A percentile compares a stretch with the other conserved stretches of the same genome.
Conservation (phyloP, 1,284 basidiomycete genomes). For the Chondrostereum purpureum region DNA sequence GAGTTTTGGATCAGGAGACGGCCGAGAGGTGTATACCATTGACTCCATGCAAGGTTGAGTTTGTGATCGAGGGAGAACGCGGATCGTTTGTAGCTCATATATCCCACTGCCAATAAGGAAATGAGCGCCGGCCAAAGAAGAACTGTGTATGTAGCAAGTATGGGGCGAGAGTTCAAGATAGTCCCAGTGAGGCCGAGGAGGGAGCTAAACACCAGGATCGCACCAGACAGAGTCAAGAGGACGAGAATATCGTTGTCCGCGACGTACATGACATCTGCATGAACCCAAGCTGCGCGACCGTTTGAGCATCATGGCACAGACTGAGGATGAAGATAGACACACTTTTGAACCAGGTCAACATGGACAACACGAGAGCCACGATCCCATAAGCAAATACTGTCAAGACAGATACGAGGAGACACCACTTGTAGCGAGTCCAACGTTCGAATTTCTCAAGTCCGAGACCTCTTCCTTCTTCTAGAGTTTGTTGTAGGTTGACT, state of each 20-base stretch:
- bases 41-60: slow-evolving; percentile 67
- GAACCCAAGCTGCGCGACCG: slow-evolving; percentile 35
- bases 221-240: slow-evolving; percentile 55
- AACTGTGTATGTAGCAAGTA: slow-evolving; percentile 66
- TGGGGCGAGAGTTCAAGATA: slow-evolving; percentile 67
- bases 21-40: slow-evolving; percentile 51
- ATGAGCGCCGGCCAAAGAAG: slow-evolving; percentile 66
- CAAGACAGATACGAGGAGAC: slow-evolving; percentile 42
- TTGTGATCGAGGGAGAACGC: slow-evolving; percentile 70
- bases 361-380: slow-evolving; percentile 36
- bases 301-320: slow-evolving; percentile 6
- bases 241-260: slow-evolving; percentile 52
- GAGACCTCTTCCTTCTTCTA: slow-evolving; percentile 35
- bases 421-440: slow-evolving; percentile 57
- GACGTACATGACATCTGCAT: slow-evolving; percentile 47
- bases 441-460: slow-evolving; percentile 30
- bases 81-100: slow-evolving; percentile 63
- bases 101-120: slow-evolving; percentile 62
- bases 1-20: slow-evolving; percentile 62
- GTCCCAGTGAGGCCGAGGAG: slow-evolving; percentile 63
- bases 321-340: slow-evolving; percentile 16
- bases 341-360: slow-evolving; percentile 59
- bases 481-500: slow-evolving; percentile 13
- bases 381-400: slow-evolving; percentile 45
- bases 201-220: slow-evolving; percentile 55